Conservation (phyloP, 1,284 basidiomycete species). For the Boletellus sp. region DNA sequence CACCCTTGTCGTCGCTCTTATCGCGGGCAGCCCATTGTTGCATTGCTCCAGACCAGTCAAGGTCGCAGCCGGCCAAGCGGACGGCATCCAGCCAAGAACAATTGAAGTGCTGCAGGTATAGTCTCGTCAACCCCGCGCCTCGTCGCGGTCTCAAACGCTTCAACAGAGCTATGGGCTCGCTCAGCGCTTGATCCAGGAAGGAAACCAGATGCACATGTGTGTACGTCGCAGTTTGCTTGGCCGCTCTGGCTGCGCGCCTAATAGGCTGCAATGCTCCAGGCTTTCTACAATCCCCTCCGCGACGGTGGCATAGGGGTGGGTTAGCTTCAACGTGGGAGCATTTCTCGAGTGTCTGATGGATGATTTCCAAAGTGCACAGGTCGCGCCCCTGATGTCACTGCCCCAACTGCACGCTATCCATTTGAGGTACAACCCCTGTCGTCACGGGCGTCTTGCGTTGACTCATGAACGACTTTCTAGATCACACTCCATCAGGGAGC, state of each 20-base stretch:
- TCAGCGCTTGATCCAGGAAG: constrained; percentile 59
- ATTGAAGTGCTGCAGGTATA: constrained; percentile 72
- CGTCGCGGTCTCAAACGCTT: neutral
- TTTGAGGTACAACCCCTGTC: constrained; percentile 48
- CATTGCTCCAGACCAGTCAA: constrained; percentile 44
- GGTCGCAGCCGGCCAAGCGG: constrained; percentile 69
- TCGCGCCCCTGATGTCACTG: constrained; percentile 54
- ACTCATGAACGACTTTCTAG: constrained; percentile 31
- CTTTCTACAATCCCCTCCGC: constrained; percentile 67
- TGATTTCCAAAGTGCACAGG: constrained; percentile 47
- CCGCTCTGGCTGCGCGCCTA: neutral
- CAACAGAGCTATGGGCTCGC: constrained; percentile 69
- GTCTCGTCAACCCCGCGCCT: neutral
- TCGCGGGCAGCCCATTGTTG: neutral
- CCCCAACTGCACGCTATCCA: constrained; percentile 58
- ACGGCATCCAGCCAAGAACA: constrained; percentile 75
- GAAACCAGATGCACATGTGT: constrained; percentile 64
- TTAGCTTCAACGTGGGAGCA: neutral
- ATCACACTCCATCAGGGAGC: constrained; percentile 73
- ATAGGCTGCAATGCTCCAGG: constrained; percentile 36
- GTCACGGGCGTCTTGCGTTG: neutral
- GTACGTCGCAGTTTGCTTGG: constrained; percentile 37
- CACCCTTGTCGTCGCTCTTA: neutral
- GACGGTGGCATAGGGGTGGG: constrained; percentile 59
- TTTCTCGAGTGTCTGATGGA: neutral